These are phyloP conservation scores for Phycomyces blakesleeanus DNA, from an alignment of 192 early-diverging fungal species.

Conservation along the genomic window DNA sequence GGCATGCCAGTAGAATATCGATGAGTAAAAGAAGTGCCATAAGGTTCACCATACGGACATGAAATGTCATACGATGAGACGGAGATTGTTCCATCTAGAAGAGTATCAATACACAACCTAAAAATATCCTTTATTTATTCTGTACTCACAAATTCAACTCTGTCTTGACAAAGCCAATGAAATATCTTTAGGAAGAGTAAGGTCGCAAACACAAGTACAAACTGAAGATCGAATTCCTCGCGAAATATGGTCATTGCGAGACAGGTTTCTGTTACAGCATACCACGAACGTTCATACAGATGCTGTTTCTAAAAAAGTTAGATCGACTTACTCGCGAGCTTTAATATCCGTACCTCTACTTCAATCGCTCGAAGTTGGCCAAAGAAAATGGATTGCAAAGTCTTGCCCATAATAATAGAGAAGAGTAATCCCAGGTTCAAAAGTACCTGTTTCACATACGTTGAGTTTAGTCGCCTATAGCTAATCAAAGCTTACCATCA, in stretches of 20 bases:
- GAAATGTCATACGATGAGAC: slow-evolving; percentile 59
- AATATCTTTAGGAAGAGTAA: slow-evolving; percentile 92
- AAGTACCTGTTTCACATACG: slow-evolving; percentile 41
- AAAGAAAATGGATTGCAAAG: slow-evolving; percentile 83
- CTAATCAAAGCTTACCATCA: slow-evolving; percentile 65
- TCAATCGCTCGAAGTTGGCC: slow-evolving; percentile 87
- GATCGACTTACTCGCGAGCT: background rate
- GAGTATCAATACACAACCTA: background rate
- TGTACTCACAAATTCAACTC: slow-evolving; percentile 75
- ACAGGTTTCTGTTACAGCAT: slow-evolving; percentile 94
- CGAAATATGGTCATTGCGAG: slow-evolving; percentile 94
- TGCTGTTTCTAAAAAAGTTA: slow-evolving; percentile 50
- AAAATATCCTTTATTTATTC: no score
- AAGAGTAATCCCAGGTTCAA: slow-evolving; percentile 53
- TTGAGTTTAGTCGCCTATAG: background rate
- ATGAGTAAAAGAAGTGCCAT: slow-evolving; percentile 62
- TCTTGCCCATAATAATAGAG: slow-evolving; percentile 74
- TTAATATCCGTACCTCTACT: slow-evolving; percentile 65
- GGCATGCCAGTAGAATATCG: slow-evolving; percentile 74
- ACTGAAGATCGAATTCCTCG: slow-evolving; percentile 89
- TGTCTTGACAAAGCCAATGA: slow-evolving; percentile 93
- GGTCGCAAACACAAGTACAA: slow-evolving; percentile 80
- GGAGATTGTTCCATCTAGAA: slow-evolving; percentile 80
- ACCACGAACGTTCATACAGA: slow-evolving; percentile 97
- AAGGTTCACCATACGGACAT: slow-evolving; percentile 65